Evolutionary conservation across 306 rosid genomes (phyloP), one percentile per base, ranked within the genome.

Genomic region (Dryas octopetala): DNA sequence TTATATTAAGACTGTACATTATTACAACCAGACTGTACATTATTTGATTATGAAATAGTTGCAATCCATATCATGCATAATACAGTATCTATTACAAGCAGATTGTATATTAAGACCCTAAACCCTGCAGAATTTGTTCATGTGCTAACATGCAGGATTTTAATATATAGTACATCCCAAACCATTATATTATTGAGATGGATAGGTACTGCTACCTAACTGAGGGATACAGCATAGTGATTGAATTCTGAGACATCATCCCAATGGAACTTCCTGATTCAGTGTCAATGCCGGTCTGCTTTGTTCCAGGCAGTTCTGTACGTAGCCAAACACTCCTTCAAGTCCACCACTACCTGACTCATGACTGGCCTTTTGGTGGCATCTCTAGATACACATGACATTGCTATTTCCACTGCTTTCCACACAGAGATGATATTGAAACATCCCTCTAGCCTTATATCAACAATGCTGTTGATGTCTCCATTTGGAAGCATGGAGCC

Each of bases 361-460:
- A 76, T 80, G 48, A 8, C 63, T 1, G 84, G 87, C 65, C 72
- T 73, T 58, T 44, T 51, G 32, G 6, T 17, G 44, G 74, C 5
- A 16, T 50, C 59, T 5, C 0, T 12, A 23, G 71, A 62, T 13
- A 59, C 66, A 55, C 80, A 80, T 51, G 41, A 51, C 77, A 73
- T 47, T 63, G 77, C 84, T 52, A 76, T 43, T 55, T 84, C 84
- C 43, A 80, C 74, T 13, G 79, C 82, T 75, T 80, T 80, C 85
- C 82, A 84, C 1, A 19, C 75, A 2, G 80, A 80, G 70, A 60
- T 84, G 1, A 6, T 14, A 55, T 69, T 71, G 43, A 68, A 76
- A 10, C 51, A 67, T 32, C 74, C 70, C 16, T 55, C 48, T 8
- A 84, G 44, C 55, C 66, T 74, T 5, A 48, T 61, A n/a, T 84